Evolutionary conservation across 257 asterid species (phyloP).

Genomic region (Lithospermum erythrorhizon): DNA sequence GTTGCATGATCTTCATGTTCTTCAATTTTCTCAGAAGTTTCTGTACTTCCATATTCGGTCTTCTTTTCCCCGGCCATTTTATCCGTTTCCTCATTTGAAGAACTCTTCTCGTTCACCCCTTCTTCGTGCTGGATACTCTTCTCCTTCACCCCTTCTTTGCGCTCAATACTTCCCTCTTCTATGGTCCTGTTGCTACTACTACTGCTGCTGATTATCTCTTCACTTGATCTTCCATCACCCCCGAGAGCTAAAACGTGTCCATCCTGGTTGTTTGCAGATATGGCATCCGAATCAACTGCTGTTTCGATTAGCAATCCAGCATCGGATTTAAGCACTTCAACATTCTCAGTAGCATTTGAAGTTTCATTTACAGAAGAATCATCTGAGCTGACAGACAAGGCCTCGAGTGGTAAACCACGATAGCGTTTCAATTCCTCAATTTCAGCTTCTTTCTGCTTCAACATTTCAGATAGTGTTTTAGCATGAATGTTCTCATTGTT

Average conservation of each 20-base stretch:
- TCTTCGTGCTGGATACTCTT: too few species aligned
- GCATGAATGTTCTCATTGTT: slow-evolving; percentile 20
- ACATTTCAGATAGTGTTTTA: slow-evolving; percentile 21
- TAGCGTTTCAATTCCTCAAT: slow-evolving; percentile 28
- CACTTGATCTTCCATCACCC: slow-evolving; percentile 8
- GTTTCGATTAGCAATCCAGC: slow-evolving; percentile 5
- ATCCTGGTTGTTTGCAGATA: slow-evolving; percentile 3
- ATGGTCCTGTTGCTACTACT: slow-evolving; percentile 7
- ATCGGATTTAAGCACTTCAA: background rate
- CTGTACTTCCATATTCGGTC: background rate
- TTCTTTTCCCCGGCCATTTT: slow-evolving; percentile 6
- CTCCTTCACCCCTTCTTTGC: too few species aligned
- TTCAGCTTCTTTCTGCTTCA: slow-evolving; percentile 27
- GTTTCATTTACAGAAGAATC: slow-evolving; percentile 14
- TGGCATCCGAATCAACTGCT: slow-evolving; percentile 4
- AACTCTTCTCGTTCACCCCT: background rate
- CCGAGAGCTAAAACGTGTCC: slow-evolving; percentile 1
- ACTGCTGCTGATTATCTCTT: slow-evolving; percentile 6
- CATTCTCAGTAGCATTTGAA: slow-evolving; percentile 9
- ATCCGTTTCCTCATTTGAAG: slow-evolving; percentile 6
- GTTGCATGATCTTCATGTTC: slow-evolving; percentile 5
- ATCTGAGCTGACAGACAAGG: slow-evolving; percentile 20
- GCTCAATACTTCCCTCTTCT: slow-evolving; percentile 12
- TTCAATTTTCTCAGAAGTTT: background rate
- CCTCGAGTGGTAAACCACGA: slow-evolving; percentile 21